phyloP scores from a whole-genome alignment of 225 moss, liverwort and hornwort species.

The Physcomitrellopsis africana region DNA sequence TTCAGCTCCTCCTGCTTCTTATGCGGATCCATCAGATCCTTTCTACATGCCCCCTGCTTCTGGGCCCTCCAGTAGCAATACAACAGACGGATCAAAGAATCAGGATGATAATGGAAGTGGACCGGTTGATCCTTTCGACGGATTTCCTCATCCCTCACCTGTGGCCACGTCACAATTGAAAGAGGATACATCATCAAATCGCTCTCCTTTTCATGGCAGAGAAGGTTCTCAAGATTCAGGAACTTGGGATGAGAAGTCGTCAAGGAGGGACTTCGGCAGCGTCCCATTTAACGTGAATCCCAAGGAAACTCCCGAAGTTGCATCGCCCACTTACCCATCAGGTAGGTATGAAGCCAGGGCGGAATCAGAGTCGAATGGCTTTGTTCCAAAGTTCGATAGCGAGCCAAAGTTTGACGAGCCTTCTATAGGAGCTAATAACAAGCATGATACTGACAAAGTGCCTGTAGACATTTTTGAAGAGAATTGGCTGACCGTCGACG shows the following conservation, averaged over 20 bases:
- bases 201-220: constrained; percentile 42
- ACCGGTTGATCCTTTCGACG: constrained; percentile 72
- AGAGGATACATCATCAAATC: constrained; percentile 43
- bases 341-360: background rate
- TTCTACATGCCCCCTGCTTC: constrained; percentile 57
- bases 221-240: constrained; percentile 42
- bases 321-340: constrained; percentile 55
- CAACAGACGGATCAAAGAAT: constrained; percentile 34
- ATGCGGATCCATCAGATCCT: constrained; percentile 60
- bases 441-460: constrained; percentile 43
- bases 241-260: constrained; percentile 41
- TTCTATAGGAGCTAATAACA: constrained; percentile 30
- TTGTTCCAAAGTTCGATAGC: constrained; percentile 35
- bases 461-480: constrained; percentile 55
- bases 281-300: constrained; percentile 52
- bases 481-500: constrained; percentile 84
- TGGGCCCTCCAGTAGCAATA: constrained; percentile 33
- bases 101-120: constrained; percentile 54
- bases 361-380: constrained; percentile 40
- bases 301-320: constrained; percentile 54
- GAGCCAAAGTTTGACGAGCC: constrained; percentile 60
- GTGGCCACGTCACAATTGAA: constrained; percentile 49
- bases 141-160: constrained; percentile 52
- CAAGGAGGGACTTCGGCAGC: constrained; percentile 40
- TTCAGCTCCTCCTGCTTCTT: constrained; percentile 42